phyloP scores from a whole-genome alignment of 2,329 filamentous ascomycete species.

The Dactylellina leptospora region DNA sequence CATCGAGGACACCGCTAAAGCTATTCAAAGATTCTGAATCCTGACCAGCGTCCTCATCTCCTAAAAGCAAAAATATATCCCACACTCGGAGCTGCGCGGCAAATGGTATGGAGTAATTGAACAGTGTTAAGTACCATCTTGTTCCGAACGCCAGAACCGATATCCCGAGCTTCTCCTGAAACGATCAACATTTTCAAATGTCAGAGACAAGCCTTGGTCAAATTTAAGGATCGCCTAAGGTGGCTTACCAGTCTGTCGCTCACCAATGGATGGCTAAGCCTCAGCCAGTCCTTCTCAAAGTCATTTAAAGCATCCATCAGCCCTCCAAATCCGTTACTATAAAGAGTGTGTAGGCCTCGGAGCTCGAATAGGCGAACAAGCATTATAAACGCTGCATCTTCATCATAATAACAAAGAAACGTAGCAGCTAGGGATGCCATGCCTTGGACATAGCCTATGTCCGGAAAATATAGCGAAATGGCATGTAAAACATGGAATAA shows the following conservation, averaged over 20 bases:
- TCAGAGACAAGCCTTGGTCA: not conserved
- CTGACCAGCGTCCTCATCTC: conserved; percentile 70
- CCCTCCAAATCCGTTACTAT: conserved; percentile 82
- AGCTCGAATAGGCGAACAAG: conserved; percentile 92
- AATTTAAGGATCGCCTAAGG: not conserved
- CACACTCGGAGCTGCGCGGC: conserved; percentile 92
- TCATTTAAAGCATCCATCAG: conserved; percentile 85
- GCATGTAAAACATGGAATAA: conserved; percentile 92
- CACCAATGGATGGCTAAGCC: conserved; percentile 72
- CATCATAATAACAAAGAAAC: conserved; percentile 93
- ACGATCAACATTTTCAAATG: not conserved
- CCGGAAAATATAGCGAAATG: conserved; percentile 87
- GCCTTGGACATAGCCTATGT: conserved; percentile 94
- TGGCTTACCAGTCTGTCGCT: conserved; percentile 77
- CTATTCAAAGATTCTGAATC: conserved; percentile 40
- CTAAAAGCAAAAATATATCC: conserved; percentile 97
- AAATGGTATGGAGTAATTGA: conserved; percentile 96
- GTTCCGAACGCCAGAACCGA: conserved; percentile 93
- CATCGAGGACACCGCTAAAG: conserved; percentile 76
- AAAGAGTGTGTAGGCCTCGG: conserved; percentile 84
- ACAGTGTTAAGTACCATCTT: conserved; percentile 95
- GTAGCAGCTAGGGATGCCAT: conserved; percentile 96
- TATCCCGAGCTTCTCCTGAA: conserved; percentile 77
- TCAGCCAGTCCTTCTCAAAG: conserved; percentile 85
- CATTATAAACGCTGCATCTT: conserved; percentile 95